phyloP scores from a whole-genome alignment of 1,284 basidiomycete species.

The Porodaedalea pini region DNA sequence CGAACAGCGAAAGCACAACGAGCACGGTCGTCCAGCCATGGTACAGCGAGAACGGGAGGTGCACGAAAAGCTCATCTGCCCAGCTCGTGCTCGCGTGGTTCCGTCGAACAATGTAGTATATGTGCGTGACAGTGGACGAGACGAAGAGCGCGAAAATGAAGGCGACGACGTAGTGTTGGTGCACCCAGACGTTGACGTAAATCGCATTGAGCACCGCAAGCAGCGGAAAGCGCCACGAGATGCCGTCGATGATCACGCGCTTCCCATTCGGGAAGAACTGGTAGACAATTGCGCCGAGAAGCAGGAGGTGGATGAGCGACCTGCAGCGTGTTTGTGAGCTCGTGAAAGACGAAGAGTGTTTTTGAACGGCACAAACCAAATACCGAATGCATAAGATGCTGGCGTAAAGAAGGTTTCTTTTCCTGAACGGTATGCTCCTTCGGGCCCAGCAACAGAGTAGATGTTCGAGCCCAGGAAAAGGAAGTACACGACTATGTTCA shows the following conservation, averaged over 20 bases:
- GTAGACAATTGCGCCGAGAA: conserved; percentile 86
- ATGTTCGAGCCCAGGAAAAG: conserved; percentile 84
- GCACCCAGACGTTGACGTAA: conserved; percentile 80
- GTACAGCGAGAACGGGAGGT: conserved; percentile 88
- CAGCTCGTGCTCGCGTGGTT: conserved; percentile 62
- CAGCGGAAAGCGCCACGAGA: conserved; percentile 86
- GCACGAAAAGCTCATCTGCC: conserved; percentile 76
- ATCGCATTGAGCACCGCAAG: conserved; percentile 80
- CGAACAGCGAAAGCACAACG: conserved; percentile 83
- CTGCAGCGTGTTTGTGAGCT: conserved; percentile 33
- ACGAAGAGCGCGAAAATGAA: conserved; percentile 85
- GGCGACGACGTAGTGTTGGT: conserved; percentile 70
- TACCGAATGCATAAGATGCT: conserved; percentile 82
- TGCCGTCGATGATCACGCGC: conserved; percentile 75
- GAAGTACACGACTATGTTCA: conserved; percentile 77
- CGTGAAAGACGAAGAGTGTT: not conserved
- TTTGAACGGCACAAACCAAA: conserved; percentile 50
- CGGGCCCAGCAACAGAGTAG: conserved; percentile 75
- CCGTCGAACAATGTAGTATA: conserved; percentile 91
- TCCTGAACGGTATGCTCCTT: conserved; percentile 61
- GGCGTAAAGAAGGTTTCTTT: conserved; percentile 90
- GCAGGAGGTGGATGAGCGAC: conserved; percentile 81
- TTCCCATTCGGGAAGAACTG: conserved; percentile 84
- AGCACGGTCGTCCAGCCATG: conserved; percentile 95
- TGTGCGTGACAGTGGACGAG: conserved; percentile 79